Conservation (phyloP, 2,329 filamentous ascomycete genomes). For the Nemania serpens region DNA sequence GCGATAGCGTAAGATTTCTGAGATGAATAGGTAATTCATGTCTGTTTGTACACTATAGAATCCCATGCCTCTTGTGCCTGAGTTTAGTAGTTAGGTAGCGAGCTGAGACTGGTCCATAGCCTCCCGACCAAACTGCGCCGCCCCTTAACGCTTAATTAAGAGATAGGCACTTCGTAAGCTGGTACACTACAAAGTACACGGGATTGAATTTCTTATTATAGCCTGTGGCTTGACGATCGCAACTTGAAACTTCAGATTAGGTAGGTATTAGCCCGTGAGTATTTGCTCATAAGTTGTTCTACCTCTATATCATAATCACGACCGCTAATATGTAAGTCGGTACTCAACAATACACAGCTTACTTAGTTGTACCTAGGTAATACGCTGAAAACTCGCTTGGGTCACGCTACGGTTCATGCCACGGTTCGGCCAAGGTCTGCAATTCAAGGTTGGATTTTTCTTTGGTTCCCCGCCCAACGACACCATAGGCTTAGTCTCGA, state of each 20-base stretch:
- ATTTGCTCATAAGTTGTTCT: no score
- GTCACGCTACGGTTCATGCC: conserved; percentile 6
- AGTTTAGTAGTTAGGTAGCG: background rate
- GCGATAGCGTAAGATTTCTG: background rate
- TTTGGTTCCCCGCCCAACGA: no score
- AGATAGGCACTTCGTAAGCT: no score
- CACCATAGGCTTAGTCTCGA: background rate
- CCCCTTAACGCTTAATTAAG: no score
- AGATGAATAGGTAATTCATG: no score
- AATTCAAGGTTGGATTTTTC: no score
- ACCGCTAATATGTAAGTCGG: no score
- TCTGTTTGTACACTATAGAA: no score
- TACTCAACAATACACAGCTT: background rate
- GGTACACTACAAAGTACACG: background rate
- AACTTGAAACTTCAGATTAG: no score
- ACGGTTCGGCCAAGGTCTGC: background rate
- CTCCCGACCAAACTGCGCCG: background rate
- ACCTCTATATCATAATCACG: no score
- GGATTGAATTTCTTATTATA: conserved; percentile 1
- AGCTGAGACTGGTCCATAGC: conserved; percentile 9
- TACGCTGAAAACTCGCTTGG: background rate
- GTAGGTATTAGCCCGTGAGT: no score
- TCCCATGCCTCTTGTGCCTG: no score
- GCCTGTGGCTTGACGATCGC: background rate
- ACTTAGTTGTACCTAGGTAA: background rate